These are phyloP conservation scores for Phyllostachys edulis DNA, from an alignment of 176 grass and related monocot genomes.

Conservation along the genomic window DNA sequence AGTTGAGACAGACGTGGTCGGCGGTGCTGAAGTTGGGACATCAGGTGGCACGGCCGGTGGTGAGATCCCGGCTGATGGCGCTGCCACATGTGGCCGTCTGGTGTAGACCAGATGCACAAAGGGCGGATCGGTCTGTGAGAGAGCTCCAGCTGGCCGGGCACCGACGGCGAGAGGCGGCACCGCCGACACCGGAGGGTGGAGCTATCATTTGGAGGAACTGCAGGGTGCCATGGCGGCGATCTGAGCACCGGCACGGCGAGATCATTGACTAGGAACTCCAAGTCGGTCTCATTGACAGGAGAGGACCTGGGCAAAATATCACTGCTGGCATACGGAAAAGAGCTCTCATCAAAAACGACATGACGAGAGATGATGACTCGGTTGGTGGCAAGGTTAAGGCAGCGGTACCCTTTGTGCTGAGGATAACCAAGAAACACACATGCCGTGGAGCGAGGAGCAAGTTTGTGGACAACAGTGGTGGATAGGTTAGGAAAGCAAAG, in stretches of 20 bases:
- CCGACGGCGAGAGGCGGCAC: not conserved
- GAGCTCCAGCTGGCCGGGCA: not conserved
- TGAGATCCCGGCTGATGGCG: too few species aligned
- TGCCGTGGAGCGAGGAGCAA: too few species aligned
- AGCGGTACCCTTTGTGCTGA: not conserved
- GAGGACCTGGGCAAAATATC: accelerated
- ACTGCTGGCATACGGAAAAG: not conserved
- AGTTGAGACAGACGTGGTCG: too few species aligned
- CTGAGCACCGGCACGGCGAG: not conserved
- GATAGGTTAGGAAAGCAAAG: too few species aligned
- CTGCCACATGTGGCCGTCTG: too few species aligned
- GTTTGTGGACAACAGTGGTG: too few species aligned
- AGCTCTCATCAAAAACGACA: not conserved
- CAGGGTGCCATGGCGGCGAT: not conserved
- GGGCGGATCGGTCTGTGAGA: not conserved
- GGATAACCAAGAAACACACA: too few species aligned
- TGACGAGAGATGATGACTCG: too few species aligned
- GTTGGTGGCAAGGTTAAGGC: not conserved
- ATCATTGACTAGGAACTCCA: not conserved
- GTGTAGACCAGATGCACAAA: not conserved
- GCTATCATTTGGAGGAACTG: not conserved
- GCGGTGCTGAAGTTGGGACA: too few species aligned
- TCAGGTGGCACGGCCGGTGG: too few species aligned
- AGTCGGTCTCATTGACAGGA: accelerated
- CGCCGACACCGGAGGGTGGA: not conserved